Conservation (phyloP, 2,329 filamentous ascomycete species). For the Colletotrichum cuscutae region DNA sequence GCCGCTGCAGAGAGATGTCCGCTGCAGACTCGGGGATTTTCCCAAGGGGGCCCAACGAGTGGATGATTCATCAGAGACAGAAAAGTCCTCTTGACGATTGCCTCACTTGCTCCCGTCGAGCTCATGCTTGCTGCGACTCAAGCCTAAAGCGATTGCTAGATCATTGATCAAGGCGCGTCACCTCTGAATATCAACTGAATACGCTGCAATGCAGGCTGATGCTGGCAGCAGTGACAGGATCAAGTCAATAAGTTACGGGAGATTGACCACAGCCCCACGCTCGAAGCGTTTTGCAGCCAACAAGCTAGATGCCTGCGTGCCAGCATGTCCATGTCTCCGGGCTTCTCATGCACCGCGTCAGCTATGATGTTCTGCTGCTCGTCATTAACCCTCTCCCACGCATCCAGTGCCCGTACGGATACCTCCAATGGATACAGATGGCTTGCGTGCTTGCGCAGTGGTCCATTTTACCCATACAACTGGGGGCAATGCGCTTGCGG, state of each 20-base stretch:
- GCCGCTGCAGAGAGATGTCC: constrained; percentile 29
- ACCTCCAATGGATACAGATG: background rate
- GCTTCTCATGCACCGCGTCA: constrained; percentile 13
- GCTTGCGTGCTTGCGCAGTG: background rate
- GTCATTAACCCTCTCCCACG: background rate
- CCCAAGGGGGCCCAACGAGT: constrained; percentile 23
- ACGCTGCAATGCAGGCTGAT: background rate
- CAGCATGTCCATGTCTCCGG: background rate
- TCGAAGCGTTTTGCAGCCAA: background rate
- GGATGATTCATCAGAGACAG: constrained; percentile 19
- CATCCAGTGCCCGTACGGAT: constrained; percentile 1
- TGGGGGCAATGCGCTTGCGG: background rate
- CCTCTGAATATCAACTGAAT: constrained; percentile 7
- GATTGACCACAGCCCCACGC: background rate
- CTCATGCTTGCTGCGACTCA: background rate
- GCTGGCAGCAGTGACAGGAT: background rate
- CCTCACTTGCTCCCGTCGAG: background rate
- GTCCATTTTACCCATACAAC: background rate
- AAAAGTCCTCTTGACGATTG: background rate
- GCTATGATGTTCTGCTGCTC: background rate
- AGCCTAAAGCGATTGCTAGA: background rate
- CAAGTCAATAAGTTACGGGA: background rate
- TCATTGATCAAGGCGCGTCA: background rate
- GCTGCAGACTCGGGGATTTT: constrained; percentile 34
- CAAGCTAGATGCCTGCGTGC: constrained; percentile 18